These are phyloP conservation scores for Aspergillus indologenus DNA, from an alignment of 495 filamentous ascomycete species.

Conservation along the genomic window DNA sequence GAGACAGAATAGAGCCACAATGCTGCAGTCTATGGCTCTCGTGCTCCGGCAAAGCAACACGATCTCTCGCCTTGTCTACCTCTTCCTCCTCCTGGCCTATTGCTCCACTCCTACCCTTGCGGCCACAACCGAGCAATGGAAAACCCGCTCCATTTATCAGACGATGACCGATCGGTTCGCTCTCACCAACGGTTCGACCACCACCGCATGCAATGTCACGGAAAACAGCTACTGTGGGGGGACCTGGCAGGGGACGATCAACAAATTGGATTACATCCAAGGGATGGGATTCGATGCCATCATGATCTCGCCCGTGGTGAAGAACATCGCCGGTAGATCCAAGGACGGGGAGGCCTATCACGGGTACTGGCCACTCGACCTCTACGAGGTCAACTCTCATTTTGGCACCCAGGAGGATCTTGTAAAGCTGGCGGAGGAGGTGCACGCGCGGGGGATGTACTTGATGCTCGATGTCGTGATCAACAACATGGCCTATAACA, in stretches of 20 bases:
- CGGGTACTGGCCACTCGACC: slow-evolving; percentile 28
- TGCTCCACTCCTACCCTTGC: background rate
- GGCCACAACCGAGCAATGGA: slow-evolving; percentile 11
- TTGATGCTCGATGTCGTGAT: slow-evolving; percentile 68
- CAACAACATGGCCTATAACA: slow-evolving; percentile 63
- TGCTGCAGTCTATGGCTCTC: too few relatives aligned
- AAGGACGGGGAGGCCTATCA: slow-evolving; percentile 45
- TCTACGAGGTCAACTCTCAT: slow-evolving; percentile 24
- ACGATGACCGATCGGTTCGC: slow-evolving; percentile 62
- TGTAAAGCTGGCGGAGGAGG: slow-evolving; percentile 16
- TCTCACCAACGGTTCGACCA: slow-evolving; percentile 49
- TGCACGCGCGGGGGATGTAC: slow-evolving; percentile 39
- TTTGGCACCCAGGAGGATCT: slow-evolving; percentile 26
- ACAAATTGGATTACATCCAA: slow-evolving; percentile 50
- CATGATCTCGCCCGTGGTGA: slow-evolving; percentile 71
- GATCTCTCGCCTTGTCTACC: background rate
- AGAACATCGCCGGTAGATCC: slow-evolving; percentile 49
- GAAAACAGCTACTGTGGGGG: slow-evolving; percentile 61
- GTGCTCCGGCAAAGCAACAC: too few relatives aligned
- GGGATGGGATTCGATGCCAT: slow-evolving; percentile 70
- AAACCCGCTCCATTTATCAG: slow-evolving; percentile 11
- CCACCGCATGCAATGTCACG: slow-evolving; percentile 45
- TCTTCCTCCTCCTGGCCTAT: background rate
- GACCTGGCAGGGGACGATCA: slow-evolving; percentile 60
- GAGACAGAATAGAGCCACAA: too few relatives aligned